These are phyloP conservation scores for Xylaria sp. DNA, from an alignment of 2,329 filamentous ascomycete species.

Conservation along the genomic window DNA sequence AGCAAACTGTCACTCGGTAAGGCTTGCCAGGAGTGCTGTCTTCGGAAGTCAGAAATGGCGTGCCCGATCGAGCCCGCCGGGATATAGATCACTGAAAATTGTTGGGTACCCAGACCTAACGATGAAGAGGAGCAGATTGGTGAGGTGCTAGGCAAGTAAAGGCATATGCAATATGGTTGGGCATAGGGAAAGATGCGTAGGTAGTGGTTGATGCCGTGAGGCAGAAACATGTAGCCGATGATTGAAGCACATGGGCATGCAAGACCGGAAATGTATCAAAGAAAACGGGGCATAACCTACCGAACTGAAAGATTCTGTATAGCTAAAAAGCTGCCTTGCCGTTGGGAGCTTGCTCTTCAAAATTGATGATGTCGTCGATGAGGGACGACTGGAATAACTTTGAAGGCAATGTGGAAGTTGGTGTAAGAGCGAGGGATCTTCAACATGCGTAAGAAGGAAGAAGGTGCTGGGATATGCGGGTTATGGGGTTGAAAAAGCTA, in stretches of 20 bases:
- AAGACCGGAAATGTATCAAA: background rate
- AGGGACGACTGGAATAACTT: background rate
- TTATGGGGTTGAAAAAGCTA: background rate
- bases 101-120: background rate
- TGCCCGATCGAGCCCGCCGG: background rate
- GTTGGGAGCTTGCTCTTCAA: background rate
- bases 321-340: background rate
- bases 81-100: background rate
- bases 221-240: background rate
- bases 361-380: background rate
- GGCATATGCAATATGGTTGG: background rate
- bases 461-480: background rate
- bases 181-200: background rate
- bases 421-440: background rate
- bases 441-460: background rate
- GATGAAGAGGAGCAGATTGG: background rate
- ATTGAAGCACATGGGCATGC: background rate
- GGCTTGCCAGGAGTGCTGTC: background rate
- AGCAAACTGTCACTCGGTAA: background rate
- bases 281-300: conserved; percentile 12
- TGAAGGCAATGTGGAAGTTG: background rate
- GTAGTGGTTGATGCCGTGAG: background rate
- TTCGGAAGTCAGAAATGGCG: background rate
- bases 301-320: background rate
- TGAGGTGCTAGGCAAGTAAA: background rate